These are phyloP conservation scores for Chaetomium strumarium DNA, from an alignment of 2,329 filamentous ascomycete species.

Conservation along the genomic window DNA sequence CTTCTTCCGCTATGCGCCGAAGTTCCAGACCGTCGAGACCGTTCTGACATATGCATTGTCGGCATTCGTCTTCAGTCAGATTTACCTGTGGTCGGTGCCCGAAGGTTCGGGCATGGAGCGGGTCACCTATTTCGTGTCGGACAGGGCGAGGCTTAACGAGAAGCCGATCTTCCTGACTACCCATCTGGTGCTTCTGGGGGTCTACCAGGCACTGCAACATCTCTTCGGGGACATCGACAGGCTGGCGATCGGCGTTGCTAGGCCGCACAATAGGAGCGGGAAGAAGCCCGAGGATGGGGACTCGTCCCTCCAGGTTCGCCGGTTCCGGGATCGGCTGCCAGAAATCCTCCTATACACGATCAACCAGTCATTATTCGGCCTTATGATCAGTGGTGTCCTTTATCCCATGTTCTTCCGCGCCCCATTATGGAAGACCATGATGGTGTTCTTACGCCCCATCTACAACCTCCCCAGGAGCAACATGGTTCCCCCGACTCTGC, in stretches of 20 bases:
- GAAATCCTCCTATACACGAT: conserved; percentile 33
- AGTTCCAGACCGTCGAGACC: conserved; percentile 60
- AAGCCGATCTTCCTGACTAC: conserved; percentile 73
- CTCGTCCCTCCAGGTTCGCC: conserved; percentile 30
- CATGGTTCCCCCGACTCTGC: conserved; percentile 54
- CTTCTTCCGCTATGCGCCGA: conserved; percentile 52
- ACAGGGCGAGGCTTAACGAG: conserved; percentile 77
- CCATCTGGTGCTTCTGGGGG: conserved; percentile 61
- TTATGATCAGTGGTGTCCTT: conserved; percentile 45
- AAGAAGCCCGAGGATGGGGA: conserved; percentile 17
- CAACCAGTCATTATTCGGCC: conserved; percentile 36
- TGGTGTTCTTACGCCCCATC: conserved; percentile 64
- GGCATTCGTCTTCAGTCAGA: conserved; percentile 70
- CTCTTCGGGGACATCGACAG: conserved; percentile 68
- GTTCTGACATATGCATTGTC: conserved; percentile 72
- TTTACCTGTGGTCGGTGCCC: conserved; percentile 69
- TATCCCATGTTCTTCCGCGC: conserved; percentile 60
- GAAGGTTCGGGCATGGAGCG: conserved; percentile 59
- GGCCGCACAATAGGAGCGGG: conserved; percentile 20
- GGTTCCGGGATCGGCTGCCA: conserved; percentile 36
- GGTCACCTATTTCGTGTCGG: conserved; percentile 65
- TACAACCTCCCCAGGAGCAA: conserved; percentile 70
- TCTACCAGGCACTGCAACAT: conserved; percentile 65
- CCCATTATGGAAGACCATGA: conserved; percentile 61
- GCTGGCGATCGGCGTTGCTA: conserved; percentile 44